Evolutionary conservation across 2,329 filamentous ascomycete genomes (phyloP).

Genomic region (Pestalotiopsis sp.): DNA sequence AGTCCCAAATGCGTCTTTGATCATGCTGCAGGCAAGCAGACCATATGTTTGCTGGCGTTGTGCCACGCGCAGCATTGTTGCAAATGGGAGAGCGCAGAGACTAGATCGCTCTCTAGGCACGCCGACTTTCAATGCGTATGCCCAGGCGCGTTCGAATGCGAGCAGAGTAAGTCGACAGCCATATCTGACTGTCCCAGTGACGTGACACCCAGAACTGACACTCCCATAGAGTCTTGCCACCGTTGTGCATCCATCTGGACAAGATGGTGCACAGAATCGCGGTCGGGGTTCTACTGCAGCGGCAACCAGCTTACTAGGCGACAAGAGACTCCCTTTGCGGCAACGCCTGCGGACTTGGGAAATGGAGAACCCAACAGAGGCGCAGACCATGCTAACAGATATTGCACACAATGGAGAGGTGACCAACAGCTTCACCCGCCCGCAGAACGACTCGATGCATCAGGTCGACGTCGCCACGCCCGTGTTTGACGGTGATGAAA

Average conservation of each 20-base stretch:
- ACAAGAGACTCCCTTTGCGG: slow-evolving; percentile 34
- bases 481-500: slow-evolving; percentile 38
- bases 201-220: neutral
- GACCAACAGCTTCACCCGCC: slow-evolving; percentile 38
- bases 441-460: slow-evolving; percentile 31
- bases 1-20: neutral
- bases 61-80: slow-evolving; percentile 19
- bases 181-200: neutral
- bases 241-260: slow-evolving; percentile 21
- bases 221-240: slow-evolving; percentile 25
- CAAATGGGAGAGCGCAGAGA: slow-evolving; percentile 14
- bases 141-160: neutral
- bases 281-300: neutral
- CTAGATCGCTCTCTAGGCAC: slow-evolving; percentile 11
- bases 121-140: neutral
- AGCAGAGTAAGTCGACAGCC: slow-evolving; percentile 1
- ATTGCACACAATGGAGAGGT: slow-evolving; percentile 26
- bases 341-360: slow-evolving; percentile 45
- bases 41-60: slow-evolving; percentile 36
- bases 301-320: neutral
- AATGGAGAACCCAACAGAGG: slow-evolving; percentile 32
- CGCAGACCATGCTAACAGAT: slow-evolving; percentile 30
- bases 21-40: slow-evolving; percentile 30
- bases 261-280: slow-evolving; percentile 1
- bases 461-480: slow-evolving; percentile 31